Base-by-base conservation (phyloP, 345 rosid species). In the Populus ilicifolia region DNA sequence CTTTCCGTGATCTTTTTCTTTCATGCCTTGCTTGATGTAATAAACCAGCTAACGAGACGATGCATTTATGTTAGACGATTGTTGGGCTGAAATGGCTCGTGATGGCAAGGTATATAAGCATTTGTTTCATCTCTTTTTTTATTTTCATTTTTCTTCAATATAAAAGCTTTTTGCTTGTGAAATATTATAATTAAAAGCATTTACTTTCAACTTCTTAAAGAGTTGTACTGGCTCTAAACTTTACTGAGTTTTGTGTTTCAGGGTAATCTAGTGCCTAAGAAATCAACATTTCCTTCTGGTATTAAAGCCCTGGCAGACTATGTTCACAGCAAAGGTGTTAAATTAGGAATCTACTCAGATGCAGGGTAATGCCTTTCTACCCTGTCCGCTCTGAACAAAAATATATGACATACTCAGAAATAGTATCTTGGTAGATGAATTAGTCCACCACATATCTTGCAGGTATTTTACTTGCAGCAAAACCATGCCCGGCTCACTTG, bases 401-500 rank as follows among this genome's bases (percentile, higher is more conserved):
- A 29, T 41, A 25, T 16, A 2, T 7, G 3, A 14, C 50, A 46
- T 46, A 13, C 50, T 46, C 18, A 46, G 50, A 46, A 46, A 46
- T 46, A 46, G 50, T 9, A 18, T 25, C 33, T n/a, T 20, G 21
- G 29, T 5, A 10, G 9, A 41, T 8, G 27, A 35, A 13, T 63
- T 18, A 20, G 67, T 52, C 72, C 48, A 17, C 50, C 71, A 54
- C 59, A 18, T 68, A 67, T 54, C 11, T 80, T 78, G 65, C 85
- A 96, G 98, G 86, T 89, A 85, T 72, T 80, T 83, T 16, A 96
- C 99, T 12, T 96, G 99, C 77, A 92, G 97, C 85, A 90, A 85
- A 82, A 83, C 87, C 43, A 92, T 92, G 98, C 97, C 98, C 0
- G 99, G 99, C 65, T 96, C 98, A 66, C 89, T 96, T 75, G 94